Conservation (phyloP, 768 basidiomycete genomes). For the Tricholoma saponaceum region DNA sequence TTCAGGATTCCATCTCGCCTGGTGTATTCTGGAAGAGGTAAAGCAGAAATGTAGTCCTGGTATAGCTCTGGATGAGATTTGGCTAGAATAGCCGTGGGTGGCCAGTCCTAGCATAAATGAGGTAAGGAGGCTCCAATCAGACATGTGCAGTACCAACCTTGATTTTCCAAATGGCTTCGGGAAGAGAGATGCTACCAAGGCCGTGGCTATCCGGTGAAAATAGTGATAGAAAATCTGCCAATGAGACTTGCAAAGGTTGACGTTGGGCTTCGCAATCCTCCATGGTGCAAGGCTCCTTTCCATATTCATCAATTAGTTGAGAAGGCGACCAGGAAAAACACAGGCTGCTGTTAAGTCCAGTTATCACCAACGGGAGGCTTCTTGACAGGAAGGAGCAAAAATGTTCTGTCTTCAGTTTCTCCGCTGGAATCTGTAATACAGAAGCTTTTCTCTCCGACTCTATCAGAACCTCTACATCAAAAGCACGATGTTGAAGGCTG, state of each 20-base stretch:
- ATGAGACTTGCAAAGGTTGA: not conserved
- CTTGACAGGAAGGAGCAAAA: not conserved
- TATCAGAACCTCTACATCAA: not conserved
- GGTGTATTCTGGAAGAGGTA: conserved; percentile 86
- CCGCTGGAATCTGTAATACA: not conserved
- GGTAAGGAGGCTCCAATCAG: not conserved
- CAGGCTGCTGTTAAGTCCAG: not conserved
- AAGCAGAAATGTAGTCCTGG: conserved; percentile 73
- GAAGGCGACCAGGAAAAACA: not conserved
- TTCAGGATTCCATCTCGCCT: conserved; percentile 85
- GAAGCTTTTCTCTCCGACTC: not conserved
- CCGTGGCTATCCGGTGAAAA: not conserved
- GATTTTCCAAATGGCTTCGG: not conserved
- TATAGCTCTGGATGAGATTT: conserved; percentile 76
- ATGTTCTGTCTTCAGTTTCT: not conserved
- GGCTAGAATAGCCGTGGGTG: conserved; percentile 80
- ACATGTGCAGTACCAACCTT: not conserved
- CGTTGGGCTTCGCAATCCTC: not conserved
- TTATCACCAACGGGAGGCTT: not conserved
- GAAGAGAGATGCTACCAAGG: not conserved
- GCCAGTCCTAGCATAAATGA: conserved; percentile 70
- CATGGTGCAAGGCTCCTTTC: not conserved
- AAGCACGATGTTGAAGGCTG: not conserved
- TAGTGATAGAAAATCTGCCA: not conserved
- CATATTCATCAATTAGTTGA: not conserved